Conservation (phyloP, 1,139 yeast genomes). For the Taphrina confusa region DNA sequence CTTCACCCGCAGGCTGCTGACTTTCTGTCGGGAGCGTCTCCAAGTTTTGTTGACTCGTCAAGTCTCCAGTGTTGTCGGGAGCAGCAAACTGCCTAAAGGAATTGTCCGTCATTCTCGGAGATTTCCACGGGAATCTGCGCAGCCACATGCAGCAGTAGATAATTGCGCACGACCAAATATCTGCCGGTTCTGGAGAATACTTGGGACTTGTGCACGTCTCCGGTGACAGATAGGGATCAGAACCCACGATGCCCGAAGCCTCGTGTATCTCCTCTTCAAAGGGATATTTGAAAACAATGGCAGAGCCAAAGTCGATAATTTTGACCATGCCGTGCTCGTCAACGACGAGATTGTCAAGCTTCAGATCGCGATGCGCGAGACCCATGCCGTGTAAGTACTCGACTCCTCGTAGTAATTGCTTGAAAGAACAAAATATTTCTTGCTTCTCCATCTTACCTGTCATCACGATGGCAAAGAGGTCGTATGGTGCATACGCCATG, state of each 20-base stretch:
- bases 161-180: conserved; percentile 93
- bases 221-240: conserved; percentile 97
- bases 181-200: conserved; percentile 91
- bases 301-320: conserved; percentile 93
- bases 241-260: conserved; percentile 94
- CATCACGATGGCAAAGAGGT: conserved; percentile 92
- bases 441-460: conserved; percentile 83
- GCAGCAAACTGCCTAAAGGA: conserved; percentile 71
- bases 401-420: conserved; percentile 83
- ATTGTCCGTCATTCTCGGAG: conserved; percentile 82
- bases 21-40: conserved; percentile 12
- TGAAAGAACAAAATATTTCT: conserved; percentile 86
- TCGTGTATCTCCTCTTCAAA: conserved; percentile 73
- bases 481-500: conserved; percentile 97
- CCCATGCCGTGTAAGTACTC: conserved; percentile 82
- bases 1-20: conserved; percentile 16
- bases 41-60: conserved; percentile 3
- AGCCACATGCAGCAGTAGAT: conserved; percentile 94
- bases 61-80: conserved; percentile 38
- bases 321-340: conserved; percentile 83
- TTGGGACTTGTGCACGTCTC: conserved; percentile 74
- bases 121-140: conserved; percentile 96
- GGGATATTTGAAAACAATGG: conserved; percentile 91
- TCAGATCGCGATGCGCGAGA: conserved; percentile 91
- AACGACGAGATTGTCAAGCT: conserved; percentile 91